A percentile compares a stretch with the other conserved stretches of the same genome.
Evolutionary conservation across 139 green algal genomes (phyloP).

Genomic region (Picochlorum costavermella): DNA sequence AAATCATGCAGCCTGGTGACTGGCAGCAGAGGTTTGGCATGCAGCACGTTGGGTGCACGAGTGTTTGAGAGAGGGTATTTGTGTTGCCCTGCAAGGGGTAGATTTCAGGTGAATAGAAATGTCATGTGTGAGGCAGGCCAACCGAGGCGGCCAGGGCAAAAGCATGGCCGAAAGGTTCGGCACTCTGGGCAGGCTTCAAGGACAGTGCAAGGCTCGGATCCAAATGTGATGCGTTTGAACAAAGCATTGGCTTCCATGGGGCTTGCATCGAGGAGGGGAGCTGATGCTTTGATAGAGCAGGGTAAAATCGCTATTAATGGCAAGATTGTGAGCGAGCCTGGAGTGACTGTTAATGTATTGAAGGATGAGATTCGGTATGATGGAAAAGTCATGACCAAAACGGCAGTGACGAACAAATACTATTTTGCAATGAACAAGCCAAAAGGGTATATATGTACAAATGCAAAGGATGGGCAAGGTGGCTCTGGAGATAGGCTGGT

Average conservation of each 20-base stretch:
- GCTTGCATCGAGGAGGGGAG: conserved; percentile 70
- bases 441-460: conserved; percentile 78
- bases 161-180: too few relatives aligned
- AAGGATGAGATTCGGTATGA: conserved; percentile 54
- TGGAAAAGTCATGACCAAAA: conserved; percentile 27
- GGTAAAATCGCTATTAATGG: conserved; percentile 81
- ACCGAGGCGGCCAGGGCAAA: too few relatives aligned
- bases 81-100: too few relatives aligned
- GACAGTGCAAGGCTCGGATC: too few relatives aligned
- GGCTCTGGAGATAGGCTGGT: conserved; percentile 15
- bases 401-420: conserved; percentile 7
- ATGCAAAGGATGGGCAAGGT: conserved; percentile 1
- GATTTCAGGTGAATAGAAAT: too few relatives aligned
- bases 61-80: too few relatives aligned
- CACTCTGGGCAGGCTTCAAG: too few relatives aligned
- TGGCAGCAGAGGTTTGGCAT: too few relatives aligned
- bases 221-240: conserved; percentile 8
- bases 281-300: conserved; percentile 69
- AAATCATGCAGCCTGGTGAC: too few relatives aligned
- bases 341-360: conserved; percentile 33
- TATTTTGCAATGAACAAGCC: conserved; percentile 68
- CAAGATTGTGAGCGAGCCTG: conserved; percentile 46
- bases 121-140: too few relatives aligned
- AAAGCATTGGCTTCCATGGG: conserved; percentile 62
- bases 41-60: too few relatives aligned